Evolutionary conservation across 768 basidiomycete species (phyloP), one percentile per base, ranked within the genome.

Genomic region (Amanita pseudoporphyria): DNA sequence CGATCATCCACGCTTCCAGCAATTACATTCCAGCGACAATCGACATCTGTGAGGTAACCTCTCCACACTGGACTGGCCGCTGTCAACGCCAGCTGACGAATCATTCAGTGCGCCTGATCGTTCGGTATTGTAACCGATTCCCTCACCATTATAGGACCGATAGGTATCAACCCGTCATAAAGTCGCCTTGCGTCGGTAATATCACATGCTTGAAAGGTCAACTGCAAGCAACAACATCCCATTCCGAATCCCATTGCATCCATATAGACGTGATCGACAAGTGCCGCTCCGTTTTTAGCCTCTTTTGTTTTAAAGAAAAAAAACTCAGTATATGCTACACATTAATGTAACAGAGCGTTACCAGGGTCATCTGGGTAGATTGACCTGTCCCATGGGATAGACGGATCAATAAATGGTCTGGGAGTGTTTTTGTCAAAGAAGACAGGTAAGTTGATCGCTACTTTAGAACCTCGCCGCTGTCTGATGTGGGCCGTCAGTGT

Each of bases 171-270:
- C 14, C 88, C 89, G 63, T 99, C 96, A 62, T 99, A 99, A 67
- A 97, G 81, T 48, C 88, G 74, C 60, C 91, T 76, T 9, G 96
- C 93, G 63, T 99, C 93, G 28, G 78, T 75, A 22, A 99, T 82
- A 68, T 91, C 92, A 67, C 91, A 96, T 2, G 93, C 86, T 66
- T 99, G 96, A 70, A 98, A 97, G 12, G 96, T 99, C 53, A 98
- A 75, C 60, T 99, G 96, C 46, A 99, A 73, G 65, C 96, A 98
- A 60, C 91, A 95, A 57, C 95, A 98, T 6, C 96, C 96, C 96
- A 98, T 99, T 41, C 96, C 96, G 64, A 99, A 99, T 24, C 94
- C 95, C 96, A 98, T 98, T 7, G 96, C 94, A 64, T 99, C 96
- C 72, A 98, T 78, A 63, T 98, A 98, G 55, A 99, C 89, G 64